phyloP scores from a whole-genome alignment of 345 rosid species.

The Clausena lansium region DNA sequence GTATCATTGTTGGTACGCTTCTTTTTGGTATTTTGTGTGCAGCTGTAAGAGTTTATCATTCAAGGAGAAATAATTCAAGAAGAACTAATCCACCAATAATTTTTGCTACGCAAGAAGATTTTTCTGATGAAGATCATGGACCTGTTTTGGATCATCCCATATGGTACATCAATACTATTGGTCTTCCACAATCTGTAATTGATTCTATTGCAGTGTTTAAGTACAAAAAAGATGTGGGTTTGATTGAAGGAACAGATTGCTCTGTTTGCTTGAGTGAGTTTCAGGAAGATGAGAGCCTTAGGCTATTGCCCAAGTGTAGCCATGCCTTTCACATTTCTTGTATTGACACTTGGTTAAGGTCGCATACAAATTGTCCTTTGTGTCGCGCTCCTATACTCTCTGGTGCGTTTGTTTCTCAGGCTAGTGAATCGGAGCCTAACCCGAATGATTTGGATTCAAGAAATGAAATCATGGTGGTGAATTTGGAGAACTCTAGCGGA shows the following conservation, averaged over 20 bases:
- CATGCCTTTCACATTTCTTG: slow-evolving; percentile 82
- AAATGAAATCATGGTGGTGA: slow-evolving; percentile 16
- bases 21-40: slow-evolving; percentile 24
- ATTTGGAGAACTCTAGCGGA: slow-evolving; percentile 17
- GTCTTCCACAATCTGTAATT: slow-evolving; percentile 58
- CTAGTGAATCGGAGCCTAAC: slow-evolving; percentile 8
- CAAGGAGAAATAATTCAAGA: slow-evolving; percentile 24
- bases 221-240: slow-evolving; percentile 47
- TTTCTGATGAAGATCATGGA: slow-evolving; percentile 35
- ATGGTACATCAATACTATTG: slow-evolving; percentile 61
- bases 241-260: slow-evolving; percentile 74
- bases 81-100: slow-evolving; percentile 16
- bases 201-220: slow-evolving; percentile 54
- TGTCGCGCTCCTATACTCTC: slow-evolving; percentile 66
- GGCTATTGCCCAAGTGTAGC: slow-evolving; percentile 76
- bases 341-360: slow-evolving; percentile 77
- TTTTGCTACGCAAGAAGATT: slow-evolving; percentile 30
- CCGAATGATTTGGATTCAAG: slow-evolving; percentile 21
- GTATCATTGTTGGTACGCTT: slow-evolving; percentile 19
- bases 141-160: slow-evolving; percentile 43
- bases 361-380: slow-evolving; percentile 79
- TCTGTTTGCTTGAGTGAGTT: slow-evolving; percentile 84
- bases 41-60: neutral
- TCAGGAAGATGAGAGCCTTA: slow-evolving; percentile 54
- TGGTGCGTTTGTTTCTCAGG: slow-evolving; percentile 12